These are phyloP conservation scores for Globomyces sp. DNA, from an alignment of 371 early-diverging fungal genomes.

Conservation along the genomic window DNA sequence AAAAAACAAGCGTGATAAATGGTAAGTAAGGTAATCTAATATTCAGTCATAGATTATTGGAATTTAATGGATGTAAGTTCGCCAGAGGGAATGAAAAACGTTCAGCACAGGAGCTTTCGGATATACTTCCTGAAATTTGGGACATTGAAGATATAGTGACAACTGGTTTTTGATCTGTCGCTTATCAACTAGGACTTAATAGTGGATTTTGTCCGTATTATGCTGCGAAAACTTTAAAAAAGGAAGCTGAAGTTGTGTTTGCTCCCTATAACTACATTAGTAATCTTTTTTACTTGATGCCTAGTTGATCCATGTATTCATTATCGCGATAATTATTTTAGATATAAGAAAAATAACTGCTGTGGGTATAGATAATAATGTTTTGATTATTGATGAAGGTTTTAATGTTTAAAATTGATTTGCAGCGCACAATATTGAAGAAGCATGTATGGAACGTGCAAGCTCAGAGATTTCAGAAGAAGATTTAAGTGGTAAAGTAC, in stretches of 20 bases:
- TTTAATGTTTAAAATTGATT: too few species aligned
- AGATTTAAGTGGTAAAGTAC: background rate
- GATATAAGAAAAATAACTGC: background rate
- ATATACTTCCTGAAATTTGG: conserved; percentile 21
- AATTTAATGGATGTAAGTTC: conserved; percentile 7
- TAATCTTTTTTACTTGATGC: conserved; percentile 38
- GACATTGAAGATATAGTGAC: conserved; percentile 46
- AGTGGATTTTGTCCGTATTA: conserved; percentile 53
- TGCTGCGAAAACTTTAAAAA: conserved; percentile 32
- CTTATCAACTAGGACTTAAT: conserved; percentile 32
- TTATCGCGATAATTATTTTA: too few species aligned
- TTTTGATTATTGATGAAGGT: conserved; percentile 52
- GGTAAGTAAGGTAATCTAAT: background rate
- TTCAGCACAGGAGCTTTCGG: conserved; percentile 1
- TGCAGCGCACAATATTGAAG: conserved; percentile 53
- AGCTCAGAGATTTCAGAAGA: conserved; percentile 19
- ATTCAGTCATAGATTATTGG: background rate
- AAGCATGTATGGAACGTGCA: conserved; percentile 35
- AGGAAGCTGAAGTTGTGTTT: conserved; percentile 48
- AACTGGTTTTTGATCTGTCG: background rate
- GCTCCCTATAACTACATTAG: conserved; percentile 59
- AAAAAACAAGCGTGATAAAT: conserved; percentile 22
- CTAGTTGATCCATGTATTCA: conserved; percentile 2
- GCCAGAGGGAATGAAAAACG: background rate
- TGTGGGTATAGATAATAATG: conserved; percentile 34